phyloP scores from a whole-genome alignment of 78 protist species.

The Pelomyxa schiedti region DNA sequence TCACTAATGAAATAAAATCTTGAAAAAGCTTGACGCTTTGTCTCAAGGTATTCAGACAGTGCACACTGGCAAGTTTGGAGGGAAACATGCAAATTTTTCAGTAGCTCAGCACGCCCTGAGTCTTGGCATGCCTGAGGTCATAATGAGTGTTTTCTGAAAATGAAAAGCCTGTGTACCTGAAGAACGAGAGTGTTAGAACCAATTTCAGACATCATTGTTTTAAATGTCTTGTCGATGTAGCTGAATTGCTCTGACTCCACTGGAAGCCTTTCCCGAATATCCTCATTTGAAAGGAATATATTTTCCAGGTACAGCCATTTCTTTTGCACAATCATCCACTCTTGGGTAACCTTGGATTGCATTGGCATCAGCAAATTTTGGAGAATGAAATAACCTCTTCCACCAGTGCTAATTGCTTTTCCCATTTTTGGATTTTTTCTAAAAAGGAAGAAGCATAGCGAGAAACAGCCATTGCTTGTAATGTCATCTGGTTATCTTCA shows the following conservation, averaged over 20 bases:
- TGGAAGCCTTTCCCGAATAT: slow-evolving; percentile 76
- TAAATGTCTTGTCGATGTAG: slow-evolving; percentile 49
- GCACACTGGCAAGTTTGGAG: slow-evolving; percentile 73
- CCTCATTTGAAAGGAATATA: slow-evolving; percentile 77
- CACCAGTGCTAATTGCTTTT: slow-evolving; percentile 44
- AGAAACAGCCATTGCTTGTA: slow-evolving; percentile 53
- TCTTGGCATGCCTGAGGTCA: slow-evolving; percentile 26
- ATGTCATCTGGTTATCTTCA: slow-evolving; percentile 65
- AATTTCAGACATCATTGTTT: slow-evolving; percentile 52
- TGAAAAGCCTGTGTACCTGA: neutral
- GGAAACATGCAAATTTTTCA: slow-evolving; percentile 17
- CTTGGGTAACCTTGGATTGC: too few relatives aligned
- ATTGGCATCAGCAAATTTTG: too few relatives aligned
- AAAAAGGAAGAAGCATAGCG: slow-evolving; percentile 46
- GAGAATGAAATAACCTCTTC: too few relatives aligned
- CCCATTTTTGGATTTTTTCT: slow-evolving; percentile 65
- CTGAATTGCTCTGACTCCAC: slow-evolving; percentile 77
- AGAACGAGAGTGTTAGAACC: neutral
- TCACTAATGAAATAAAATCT: slow-evolving; percentile 91
- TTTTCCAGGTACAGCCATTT: slow-evolving; percentile 89
- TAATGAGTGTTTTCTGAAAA: slow-evolving; percentile 34
- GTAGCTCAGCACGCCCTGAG: slow-evolving; percentile 46
- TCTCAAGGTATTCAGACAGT: slow-evolving; percentile 72
- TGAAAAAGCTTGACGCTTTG: slow-evolving; percentile 81
- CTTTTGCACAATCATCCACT: slow-evolving; percentile 65